These are phyloP conservation scores for Athelia psychrophila DNA, from an alignment of 1,284 basidiomycete genomes.

Conservation along the genomic window DNA sequence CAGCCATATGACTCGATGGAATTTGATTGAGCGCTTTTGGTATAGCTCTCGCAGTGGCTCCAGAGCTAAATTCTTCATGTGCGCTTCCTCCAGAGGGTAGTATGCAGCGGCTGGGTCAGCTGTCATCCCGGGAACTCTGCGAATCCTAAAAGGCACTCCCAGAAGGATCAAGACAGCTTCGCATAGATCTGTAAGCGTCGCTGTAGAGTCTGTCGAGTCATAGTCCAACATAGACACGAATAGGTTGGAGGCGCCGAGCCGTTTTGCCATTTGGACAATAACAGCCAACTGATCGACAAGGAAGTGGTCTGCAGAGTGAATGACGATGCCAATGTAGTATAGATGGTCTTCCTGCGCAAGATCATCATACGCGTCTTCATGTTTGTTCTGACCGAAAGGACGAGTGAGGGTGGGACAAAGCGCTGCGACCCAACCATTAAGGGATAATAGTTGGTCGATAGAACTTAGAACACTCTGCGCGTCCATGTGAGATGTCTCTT, in stretches of 20 bases:
- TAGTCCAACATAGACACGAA: conserved; percentile 98
- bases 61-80: conserved; percentile 86
- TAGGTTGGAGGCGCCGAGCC: conserved; percentile 82
- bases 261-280: conserved; percentile 89
- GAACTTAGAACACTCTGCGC: conserved; percentile 83
- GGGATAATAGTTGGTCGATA: conserved; percentile 85
- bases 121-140: conserved; percentile 86
- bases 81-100: conserved; percentile 91
- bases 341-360: conserved; percentile 77
- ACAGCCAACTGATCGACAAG: conserved; percentile 94
- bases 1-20: conserved; percentile 90
- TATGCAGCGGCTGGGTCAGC: conserved; percentile 82
- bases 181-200: conserved; percentile 87
- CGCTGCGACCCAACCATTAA: conserved; percentile 99
- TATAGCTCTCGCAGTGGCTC: conserved; percentile 88
- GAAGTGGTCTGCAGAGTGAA: conserved; percentile 97
- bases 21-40: conserved; percentile 73
- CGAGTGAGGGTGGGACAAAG: conserved; percentile 87
- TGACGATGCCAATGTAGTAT: conserved; percentile 92
- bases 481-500: conserved; percentile 84
- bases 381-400: conserved; percentile 86
- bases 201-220: conserved; percentile 88
- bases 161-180: conserved; percentile 90
- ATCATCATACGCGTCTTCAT: conserved; percentile 85
- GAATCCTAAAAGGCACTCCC: conserved; percentile 88